These are phyloP conservation scores for Trapa bicornis DNA, from an alignment of 345 rosid species.

Conservation along the genomic window DNA sequence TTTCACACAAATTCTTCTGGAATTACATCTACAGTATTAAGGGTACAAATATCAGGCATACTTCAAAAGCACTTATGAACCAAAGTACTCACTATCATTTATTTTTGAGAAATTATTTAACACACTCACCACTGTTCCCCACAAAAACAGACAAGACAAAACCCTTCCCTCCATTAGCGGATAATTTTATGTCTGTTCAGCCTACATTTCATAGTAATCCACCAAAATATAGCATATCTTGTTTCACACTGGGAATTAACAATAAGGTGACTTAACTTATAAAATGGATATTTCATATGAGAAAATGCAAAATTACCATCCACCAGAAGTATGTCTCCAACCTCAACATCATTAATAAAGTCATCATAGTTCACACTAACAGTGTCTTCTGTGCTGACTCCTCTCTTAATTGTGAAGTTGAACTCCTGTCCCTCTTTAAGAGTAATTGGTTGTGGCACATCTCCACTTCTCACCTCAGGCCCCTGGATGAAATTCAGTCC, in stretches of 20 bases:
- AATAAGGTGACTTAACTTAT: background rate
- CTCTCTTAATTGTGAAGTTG: constrained; percentile 75
- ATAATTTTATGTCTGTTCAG: background rate
- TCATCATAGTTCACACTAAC: constrained; percentile 93
- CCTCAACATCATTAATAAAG: constrained; percentile 80
- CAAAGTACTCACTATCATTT: background rate
- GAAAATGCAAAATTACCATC: constrained; percentile 44
- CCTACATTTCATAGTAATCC: background rate
- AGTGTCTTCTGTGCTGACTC: constrained; percentile 58
- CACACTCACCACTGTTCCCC: background rate
- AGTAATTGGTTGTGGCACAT: constrained; percentile 70
- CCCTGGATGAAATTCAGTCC: constrained; percentile 34
- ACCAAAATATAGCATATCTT: background rate
- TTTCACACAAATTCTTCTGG: background rate
- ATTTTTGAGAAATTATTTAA: background rate
- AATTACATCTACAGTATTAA: background rate
- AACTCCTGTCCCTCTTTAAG: constrained; percentile 81
- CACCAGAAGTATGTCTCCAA: constrained; percentile 73
- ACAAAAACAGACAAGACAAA: background rate
- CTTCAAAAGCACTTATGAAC: background rate
- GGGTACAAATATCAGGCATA: background rate
- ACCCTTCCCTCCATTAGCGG: background rate
- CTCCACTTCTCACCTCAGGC: constrained; percentile 99
- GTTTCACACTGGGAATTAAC: background rate
- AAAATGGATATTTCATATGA: background rate